Base-by-base conservation (phyloP, 495 filamentous ascomycete genomes). In the Hypoxylon subgilvum region DNA sequence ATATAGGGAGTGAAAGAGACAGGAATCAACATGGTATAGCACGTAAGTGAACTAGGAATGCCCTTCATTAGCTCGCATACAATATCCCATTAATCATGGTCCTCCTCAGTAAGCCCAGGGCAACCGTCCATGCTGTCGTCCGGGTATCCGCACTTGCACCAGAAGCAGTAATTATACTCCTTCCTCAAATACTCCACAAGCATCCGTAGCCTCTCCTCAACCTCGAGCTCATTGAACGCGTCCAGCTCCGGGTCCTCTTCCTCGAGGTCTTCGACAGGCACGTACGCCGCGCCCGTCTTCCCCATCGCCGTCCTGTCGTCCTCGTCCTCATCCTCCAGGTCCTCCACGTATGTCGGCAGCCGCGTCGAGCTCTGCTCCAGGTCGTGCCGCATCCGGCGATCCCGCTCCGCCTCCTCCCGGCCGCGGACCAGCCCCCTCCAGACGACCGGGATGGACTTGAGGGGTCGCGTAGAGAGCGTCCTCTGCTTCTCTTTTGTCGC, bases 71-170 rank as follows among this genome's bases (percentile, higher is more conserved):
- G n/a, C n/a, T n/a, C n/a, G n/a, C n/a, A n/a, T n/a, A n/a, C n/a
- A n/a, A 3, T n/a, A 19, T 1, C 16, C 31, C 14, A 17, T 48
- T 70, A 96, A 69, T 92, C 93, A 67, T 97, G 93, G 66, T 96
- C 91, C 66, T 97, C 93, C 74, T 97, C 95, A 3, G 86, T 90
- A 10, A 86, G 46, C 0, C 95, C 95, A 0, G 94, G 92, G 79
- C 94, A 98, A 0, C 89, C 92, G 3, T 94, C 89, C 85, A 97
- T 86, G 57, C 78, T 74, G 12, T 69, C 79, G 41, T 87, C 85
- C 1, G 74, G 70, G 66, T 97, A 97, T 35, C 77, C 74, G 70
- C 79, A 88, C 69, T 96, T 96, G 70, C 94, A 99, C 91, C 92
- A 99, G 70, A 96, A 96, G 76, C 94, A 99, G 69, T 99, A 99